phyloP scores from a whole-genome alignment of 768 basidiomycete genomes.

The Coprinellus aureogranulatus region DNA sequence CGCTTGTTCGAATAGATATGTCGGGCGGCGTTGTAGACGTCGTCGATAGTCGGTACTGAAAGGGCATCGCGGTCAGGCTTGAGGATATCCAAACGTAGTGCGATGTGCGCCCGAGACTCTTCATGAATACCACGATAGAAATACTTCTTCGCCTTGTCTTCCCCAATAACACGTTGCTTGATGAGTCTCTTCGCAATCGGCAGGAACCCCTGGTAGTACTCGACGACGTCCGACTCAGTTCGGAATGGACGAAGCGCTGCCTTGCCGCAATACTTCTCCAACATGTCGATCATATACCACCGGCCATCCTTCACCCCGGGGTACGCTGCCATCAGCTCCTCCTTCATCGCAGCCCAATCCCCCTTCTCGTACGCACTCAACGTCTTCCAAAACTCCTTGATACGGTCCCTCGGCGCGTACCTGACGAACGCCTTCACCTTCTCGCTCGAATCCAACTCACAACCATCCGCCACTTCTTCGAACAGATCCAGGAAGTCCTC shows the following conservation, averaged over 20 bases:
- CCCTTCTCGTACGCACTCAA: conserved; percentile 10
- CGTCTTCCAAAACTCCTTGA: conserved; percentile 12
- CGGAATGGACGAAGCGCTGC: not conserved
- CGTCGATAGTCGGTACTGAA: no score
- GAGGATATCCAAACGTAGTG: no score
- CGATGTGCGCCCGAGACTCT: not conserved
- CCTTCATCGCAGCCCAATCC: conserved; percentile 8
- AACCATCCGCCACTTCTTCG: conserved; percentile 14
- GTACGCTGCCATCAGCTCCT: no score
- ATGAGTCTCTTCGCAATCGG: not conserved
- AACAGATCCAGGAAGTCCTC: conserved; percentile 11
- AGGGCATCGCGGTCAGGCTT: no score
- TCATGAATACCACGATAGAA: not conserved
- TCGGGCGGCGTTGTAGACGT: no score
- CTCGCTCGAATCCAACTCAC: conserved; percentile 8
- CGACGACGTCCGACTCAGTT: not conserved
- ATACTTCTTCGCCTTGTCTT: not conserved
- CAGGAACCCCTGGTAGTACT: no score
- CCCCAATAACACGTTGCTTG: not conserved
- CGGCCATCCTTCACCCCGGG: no score
- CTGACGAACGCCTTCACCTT: conserved; percentile 7
- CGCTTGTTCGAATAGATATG: no score
- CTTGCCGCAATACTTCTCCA: no score
- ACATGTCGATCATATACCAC: no score
- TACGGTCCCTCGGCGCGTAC: conserved; percentile 6